phyloP scores from a whole-genome alignment of 148 eudicot genomes.

The Fagopyrum esculentum region DNA sequence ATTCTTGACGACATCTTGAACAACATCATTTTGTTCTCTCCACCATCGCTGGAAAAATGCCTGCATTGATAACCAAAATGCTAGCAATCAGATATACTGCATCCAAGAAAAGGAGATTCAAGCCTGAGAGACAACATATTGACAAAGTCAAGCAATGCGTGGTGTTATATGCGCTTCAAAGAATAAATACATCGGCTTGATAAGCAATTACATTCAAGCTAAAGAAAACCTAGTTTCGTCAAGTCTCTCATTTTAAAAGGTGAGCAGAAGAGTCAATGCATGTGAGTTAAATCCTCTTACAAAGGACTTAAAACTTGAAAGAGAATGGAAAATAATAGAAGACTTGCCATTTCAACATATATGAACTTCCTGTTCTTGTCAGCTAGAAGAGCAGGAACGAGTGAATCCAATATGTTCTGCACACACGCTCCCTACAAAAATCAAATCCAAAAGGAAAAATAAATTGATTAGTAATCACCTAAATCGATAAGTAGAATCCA shows the following conservation, averaged over 20 bases:
- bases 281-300: background rate
- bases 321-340: background rate
- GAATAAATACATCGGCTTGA: background rate
- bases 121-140: background rate
- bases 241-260: no score
- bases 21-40: constrained; percentile 58
- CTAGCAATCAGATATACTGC: background rate
- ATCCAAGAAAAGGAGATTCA: background rate
- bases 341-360: constrained; percentile 71
- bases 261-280: background rate
- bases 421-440: constrained; percentile 70
- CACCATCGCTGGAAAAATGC: constrained; percentile 98
- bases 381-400: constrained; percentile 71
- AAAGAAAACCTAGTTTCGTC: no score
- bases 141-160: background rate
- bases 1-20: constrained; percentile 43
- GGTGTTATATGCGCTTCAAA: background rate
- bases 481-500: background rate
- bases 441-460: background rate
- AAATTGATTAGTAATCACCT: no score
- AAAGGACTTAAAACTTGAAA: no score
- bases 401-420: constrained; percentile 73
- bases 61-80: constrained; percentile 27
- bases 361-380: constrained; percentile 81
- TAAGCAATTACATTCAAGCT: background rate